These are phyloP conservation scores for Aspergillus funiculosus DNA, from an alignment of 495 filamentous ascomycete species.

Conservation along the genomic window DNA sequence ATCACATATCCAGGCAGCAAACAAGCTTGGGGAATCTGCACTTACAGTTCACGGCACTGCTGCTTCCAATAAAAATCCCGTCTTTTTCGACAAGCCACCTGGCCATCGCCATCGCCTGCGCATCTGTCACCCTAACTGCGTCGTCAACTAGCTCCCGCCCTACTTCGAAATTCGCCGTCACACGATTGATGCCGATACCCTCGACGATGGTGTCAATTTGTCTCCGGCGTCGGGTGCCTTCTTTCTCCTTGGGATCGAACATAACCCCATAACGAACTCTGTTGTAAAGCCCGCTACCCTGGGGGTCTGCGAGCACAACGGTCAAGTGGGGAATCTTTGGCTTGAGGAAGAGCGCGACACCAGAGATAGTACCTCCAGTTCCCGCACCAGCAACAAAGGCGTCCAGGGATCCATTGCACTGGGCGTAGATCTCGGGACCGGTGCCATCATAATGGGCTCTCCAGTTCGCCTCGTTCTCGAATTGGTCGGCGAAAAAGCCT, in stretches of 20 bases:
- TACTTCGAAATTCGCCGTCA: constrained; percentile 86
- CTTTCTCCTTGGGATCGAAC: constrained; percentile 81
- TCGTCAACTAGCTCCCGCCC: constrained; percentile 81
- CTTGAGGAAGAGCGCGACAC: constrained; percentile 78
- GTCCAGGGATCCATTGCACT: constrained; percentile 71
- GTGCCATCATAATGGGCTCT: constrained; percentile 75
- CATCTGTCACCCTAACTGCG: constrained; percentile 85
- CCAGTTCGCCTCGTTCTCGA: constrained; percentile 86
- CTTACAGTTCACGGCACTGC: constrained; percentile 89
- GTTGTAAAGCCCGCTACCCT: constrained; percentile 91
- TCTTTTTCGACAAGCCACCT: constrained; percentile 93
- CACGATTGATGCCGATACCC: constrained; percentile 87
- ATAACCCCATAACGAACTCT: constrained; percentile 87
- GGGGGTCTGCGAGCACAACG: constrained; percentile 87
- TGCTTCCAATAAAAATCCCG: constrained; percentile 90
- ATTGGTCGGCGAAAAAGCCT: constrained; percentile 95
- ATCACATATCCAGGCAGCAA: constrained; percentile 9
- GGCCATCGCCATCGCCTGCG: constrained; percentile 88
- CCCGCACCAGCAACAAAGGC: constrained; percentile 95
- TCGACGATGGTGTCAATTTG: constrained; percentile 97
- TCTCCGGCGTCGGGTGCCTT: constrained; percentile 79
- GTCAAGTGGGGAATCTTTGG: constrained; percentile 54
- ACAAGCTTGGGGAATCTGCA: constrained; percentile 12
- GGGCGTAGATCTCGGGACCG: constrained; percentile 79
- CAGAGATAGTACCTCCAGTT: constrained; percentile 89